Percentiles rank a stretch among this genome's conserved stretches.
Evolutionary conservation across 2,329 filamentous ascomycete genomes (phyloP).

Genomic region (Sporothrix curviconia): DNA sequence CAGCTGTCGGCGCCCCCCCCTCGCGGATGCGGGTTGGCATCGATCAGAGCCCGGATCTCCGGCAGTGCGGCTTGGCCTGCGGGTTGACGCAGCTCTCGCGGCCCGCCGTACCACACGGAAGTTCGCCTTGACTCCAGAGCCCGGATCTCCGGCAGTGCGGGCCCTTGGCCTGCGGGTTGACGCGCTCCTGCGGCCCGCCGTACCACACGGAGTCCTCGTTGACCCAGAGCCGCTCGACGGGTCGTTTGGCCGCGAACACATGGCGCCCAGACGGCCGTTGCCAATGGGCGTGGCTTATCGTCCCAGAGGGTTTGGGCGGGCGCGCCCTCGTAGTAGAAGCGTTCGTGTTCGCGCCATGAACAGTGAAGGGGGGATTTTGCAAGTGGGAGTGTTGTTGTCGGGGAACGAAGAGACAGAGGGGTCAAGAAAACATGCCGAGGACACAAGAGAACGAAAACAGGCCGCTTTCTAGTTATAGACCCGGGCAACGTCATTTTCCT

Average conservation of each 20-base stretch:
- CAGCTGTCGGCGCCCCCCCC: background rate
- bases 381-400: background rate
- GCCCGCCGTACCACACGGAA: too few relatives aligned
- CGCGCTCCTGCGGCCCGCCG: background rate
- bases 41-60: background rate
- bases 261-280: background rate
- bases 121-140: too few relatives aligned
- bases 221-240: background rate
- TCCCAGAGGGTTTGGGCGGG: background rate
- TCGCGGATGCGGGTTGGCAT: background rate
- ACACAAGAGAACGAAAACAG: too few relatives aligned
- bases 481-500: too few relatives aligned
- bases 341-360: background rate
- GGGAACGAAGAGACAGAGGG: too few relatives aligned
- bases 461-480: too few relatives aligned
- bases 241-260: background rate
- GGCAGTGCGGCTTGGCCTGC: background rate
- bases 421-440: too few relatives aligned
- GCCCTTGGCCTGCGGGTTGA: background rate
- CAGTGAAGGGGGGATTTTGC: background rate
- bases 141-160: too few relatives aligned
- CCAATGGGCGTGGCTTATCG: conserved; percentile 1
- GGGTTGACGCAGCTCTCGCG: too few relatives aligned
- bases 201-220: background rate
- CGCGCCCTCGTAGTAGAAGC: background rate